A percentile compares a stretch with the other conserved stretches of the same genome.
phyloP scores from a whole-genome alignment of 1,284 basidiomycete genomes.

The Athelia psychrophila region DNA sequence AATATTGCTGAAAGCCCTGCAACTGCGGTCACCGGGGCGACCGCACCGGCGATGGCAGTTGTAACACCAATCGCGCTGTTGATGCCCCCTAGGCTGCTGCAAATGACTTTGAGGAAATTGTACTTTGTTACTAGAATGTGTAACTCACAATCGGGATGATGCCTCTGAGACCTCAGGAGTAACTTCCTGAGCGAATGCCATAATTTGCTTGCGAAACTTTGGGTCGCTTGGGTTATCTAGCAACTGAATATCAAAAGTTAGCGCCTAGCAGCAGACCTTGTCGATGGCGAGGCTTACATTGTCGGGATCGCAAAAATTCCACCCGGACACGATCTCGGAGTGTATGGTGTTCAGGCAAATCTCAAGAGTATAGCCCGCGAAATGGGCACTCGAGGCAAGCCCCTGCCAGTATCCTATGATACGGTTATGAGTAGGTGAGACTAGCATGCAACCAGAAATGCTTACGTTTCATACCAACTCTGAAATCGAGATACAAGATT shows the following conservation, averaged over 20 bases:
- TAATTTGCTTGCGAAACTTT: constrained; percentile 7
- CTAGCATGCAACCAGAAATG: neutral
- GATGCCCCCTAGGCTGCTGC: neutral
- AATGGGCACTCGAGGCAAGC: constrained; percentile 19
- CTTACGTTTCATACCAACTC: constrained; percentile 22
- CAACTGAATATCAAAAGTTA: constrained; percentile 3
- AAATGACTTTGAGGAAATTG: neutral
- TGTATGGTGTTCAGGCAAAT: constrained; percentile 20
- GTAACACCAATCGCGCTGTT: neutral
- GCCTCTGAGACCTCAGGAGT: neutral
- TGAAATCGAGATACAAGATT: constrained; percentile 4
- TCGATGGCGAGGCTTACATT: constrained; percentile 14
- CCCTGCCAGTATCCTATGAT: constrained; percentile 24
- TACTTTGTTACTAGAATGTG: neutral
- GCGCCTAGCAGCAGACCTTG: neutral
- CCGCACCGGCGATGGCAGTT: constrained; percentile 1
- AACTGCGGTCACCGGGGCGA: constrained; percentile 5
- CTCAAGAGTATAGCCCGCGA: constrained; percentile 12
- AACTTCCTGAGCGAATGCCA: constrained; percentile 1
- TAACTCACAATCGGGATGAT: neutral
- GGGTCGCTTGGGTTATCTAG: constrained; percentile 5
- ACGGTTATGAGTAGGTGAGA: neutral
- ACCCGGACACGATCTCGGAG: constrained; percentile 21
- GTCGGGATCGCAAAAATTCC: constrained; percentile 26
- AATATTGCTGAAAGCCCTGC: constrained; percentile 5